Evolutionary conservation across 2,329 filamentous ascomycete genomes (phyloP).

Genomic region (Xylogone sp.): DNA sequence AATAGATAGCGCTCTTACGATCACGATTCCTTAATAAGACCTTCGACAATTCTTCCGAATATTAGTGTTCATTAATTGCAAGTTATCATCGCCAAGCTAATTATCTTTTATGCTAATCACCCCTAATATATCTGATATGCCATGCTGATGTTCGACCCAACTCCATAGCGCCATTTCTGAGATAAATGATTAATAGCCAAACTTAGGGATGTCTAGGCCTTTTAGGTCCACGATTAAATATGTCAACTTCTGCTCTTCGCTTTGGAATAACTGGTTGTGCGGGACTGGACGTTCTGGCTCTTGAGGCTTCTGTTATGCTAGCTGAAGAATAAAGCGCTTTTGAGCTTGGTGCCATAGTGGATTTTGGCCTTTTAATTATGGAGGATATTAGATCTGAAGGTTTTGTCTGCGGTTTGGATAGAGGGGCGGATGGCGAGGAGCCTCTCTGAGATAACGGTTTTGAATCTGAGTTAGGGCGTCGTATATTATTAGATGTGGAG

Average conservation of each 20-base stretch:
- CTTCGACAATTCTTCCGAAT: neutral
- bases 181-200: neutral
- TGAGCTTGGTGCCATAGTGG: neutral
- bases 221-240: slow-evolving; percentile 20
- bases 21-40: neutral
- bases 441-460: slow-evolving; percentile 4
- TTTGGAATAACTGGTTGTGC: slow-evolving; percentile 16
- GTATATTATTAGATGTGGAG: neutral
- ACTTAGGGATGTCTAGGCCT: slow-evolving; percentile 7
- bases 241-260: slow-evolving; percentile 19
- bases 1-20: neutral
- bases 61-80: neutral
- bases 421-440: neutral
- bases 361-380: slow-evolving; percentile 7
- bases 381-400: slow-evolving; percentile 11
- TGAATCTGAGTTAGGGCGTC: neutral
- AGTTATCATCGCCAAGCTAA: neutral
- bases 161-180: neutral
- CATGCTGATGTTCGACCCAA: neutral
- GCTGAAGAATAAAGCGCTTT: neutral
- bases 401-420: slow-evolving; percentile 4
- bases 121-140: neutral
- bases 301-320: neutral
- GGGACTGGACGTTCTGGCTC: slow-evolving; percentile 6
- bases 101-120: neutral